Conservation (phyloP, 495 filamentous ascomycete species). For the Neurospora intermedia region DNA sequence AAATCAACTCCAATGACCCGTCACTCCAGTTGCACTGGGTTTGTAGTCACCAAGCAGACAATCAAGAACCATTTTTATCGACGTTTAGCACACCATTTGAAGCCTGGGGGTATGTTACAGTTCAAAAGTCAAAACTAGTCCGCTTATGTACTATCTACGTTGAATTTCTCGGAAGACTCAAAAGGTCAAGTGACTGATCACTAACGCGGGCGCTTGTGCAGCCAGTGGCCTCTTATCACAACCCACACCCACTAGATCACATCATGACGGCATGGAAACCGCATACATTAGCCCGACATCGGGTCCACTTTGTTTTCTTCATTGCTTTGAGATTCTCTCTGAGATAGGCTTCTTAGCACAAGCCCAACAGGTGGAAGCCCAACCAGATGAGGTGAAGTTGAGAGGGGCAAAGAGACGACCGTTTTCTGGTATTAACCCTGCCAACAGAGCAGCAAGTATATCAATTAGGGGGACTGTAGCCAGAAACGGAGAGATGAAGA, state of each 20-base stretch:
- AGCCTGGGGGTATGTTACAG: no score
- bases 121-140: no score
- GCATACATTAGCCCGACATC: not conserved
- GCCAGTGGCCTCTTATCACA: not conserved
- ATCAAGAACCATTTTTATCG: not conserved
- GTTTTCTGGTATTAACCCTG: not conserved
- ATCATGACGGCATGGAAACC: not conserved
- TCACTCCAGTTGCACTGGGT: accelerated
- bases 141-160: not conserved
- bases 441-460: not conserved
- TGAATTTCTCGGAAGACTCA: not conserved
- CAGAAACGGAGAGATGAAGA: not conserved
- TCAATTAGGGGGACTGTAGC: not conserved
- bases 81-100: not conserved
- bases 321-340: not conserved
- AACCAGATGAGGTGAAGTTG: not conserved
- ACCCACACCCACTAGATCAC: not conserved
- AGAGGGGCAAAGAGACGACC: not conserved
- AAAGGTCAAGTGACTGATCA: not conserved
- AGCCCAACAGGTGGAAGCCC: not conserved
- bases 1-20: not conserved
- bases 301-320: not conserved
- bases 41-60: no score
- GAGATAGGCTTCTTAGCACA: not conserved
- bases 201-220: not conserved